Evolutionary conservation across 208 protist species (phyloP), one percentile per base, ranked within the genome.

Genomic region (Angomonas deanei): DNA sequence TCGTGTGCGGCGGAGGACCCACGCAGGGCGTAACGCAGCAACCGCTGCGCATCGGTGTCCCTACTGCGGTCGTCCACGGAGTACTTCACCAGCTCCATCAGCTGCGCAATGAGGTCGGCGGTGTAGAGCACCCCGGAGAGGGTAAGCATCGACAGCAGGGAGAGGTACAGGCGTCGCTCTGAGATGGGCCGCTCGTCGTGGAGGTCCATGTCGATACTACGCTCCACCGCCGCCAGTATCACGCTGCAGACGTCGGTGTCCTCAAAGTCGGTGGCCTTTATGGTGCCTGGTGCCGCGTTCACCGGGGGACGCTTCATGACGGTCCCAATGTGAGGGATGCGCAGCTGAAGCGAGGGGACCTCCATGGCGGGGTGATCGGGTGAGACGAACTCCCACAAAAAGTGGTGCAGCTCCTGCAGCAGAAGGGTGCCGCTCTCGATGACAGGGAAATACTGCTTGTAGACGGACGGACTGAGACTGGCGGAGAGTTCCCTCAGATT

Each of bases 81-180:
- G 72, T 89, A 94, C 79, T 94, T 94, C 47, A 94, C 79, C 21
- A 91, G 68, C 55, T 94, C 88, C 88, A 94, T 94, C 28, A 94
- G 61, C 64, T 94, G 88, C 26, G 88, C 88, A 33, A 92, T 67
- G 11, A 94, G 68, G 63, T 94, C 88, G 0, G 80, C 27, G 11
- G 84, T 84, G 74, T 86, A 87, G 26, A 94, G 73, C 19, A 94
- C 84, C n/a, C 88, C 88, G 30, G 78, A 82, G 36, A 83, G 80
- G 38, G 80, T 85, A 26, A 94, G 60, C 72, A 94, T 89, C 15
- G 82, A 83, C 24, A 92, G 72, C 19, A 94, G 46, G 34, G 84
- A 80, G 34, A 92, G 76, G 70, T 80, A 91, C 72, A 91, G 34
- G 31, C 82, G 82, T 2, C 88, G 84, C 70, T 86, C 74, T 28